These are phyloP conservation scores for Kwoniella sp. DNA, from an alignment of 768 basidiomycete species.

Conservation along the genomic window DNA sequence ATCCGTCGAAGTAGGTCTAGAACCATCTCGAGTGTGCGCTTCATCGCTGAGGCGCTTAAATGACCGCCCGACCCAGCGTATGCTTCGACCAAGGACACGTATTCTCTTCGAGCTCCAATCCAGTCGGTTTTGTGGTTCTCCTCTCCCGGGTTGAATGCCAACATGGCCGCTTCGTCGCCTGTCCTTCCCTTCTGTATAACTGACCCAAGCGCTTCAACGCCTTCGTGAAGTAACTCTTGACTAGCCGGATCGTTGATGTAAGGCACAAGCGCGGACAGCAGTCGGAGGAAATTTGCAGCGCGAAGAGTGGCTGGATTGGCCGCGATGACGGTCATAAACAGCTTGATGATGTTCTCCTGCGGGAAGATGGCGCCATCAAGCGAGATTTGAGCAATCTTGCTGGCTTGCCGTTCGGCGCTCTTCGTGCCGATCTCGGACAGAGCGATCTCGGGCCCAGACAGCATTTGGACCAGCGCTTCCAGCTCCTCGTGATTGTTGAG, in stretches of 20 bases:
- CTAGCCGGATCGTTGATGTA: slow-evolving; percentile 21
- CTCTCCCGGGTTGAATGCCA: slow-evolving; percentile 22
- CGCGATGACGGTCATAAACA: slow-evolving; percentile 43
- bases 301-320: slow-evolving; percentile 29
- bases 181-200: slow-evolving; percentile 25
- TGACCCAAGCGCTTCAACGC: slow-evolving; percentile 31
- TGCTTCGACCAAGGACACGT: slow-evolving; percentile 31
- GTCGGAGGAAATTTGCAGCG: slow-evolving; percentile 20
- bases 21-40: slow-evolving; percentile 31
- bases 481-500: slow-evolving; percentile 37
- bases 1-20: slow-evolving; percentile 23
- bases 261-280: slow-evolving; percentile 27
- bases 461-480: slow-evolving; percentile 37
- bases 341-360: slow-evolving; percentile 30
- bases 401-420: slow-evolving; percentile 27
- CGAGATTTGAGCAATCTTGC: slow-evolving; percentile 14
- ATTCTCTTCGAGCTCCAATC: slow-evolving; percentile 24
- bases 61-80: slow-evolving; percentile 33
- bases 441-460: slow-evolving; percentile 36
- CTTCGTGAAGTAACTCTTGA: slow-evolving; percentile 20
- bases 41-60: slow-evolving; percentile 16
- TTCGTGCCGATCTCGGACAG: slow-evolving; percentile 33
- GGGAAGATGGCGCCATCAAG: slow-evolving; percentile 29
- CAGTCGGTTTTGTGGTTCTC: slow-evolving; percentile 22
- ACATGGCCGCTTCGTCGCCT: slow-evolving; percentile 24